Conservation (phyloP, 2,329 filamentous ascomycete species). For the Alternaria hordeiaustralica region DNA sequence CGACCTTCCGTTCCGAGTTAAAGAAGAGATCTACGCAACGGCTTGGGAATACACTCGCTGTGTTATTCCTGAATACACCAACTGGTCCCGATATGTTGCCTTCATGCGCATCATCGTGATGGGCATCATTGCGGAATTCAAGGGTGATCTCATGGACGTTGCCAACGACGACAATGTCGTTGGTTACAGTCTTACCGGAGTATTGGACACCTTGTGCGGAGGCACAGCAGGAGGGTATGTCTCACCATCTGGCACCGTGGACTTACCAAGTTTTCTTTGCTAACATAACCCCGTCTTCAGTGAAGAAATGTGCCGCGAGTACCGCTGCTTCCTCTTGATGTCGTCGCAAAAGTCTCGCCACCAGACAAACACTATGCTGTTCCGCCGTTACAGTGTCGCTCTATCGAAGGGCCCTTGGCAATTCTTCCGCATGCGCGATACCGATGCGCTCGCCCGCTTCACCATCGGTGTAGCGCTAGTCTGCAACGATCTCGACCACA, state of each 20-base stretch:
- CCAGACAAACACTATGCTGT: slow-evolving; percentile 23
- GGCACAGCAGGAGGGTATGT: slow-evolving; percentile 1
- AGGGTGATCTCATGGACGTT: not conserved
- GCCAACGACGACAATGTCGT: not conserved
- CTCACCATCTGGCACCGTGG: not conserved
- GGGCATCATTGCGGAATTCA: slow-evolving; percentile 3
- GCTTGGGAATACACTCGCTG: slow-evolving; percentile 31
- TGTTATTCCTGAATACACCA: slow-evolving; percentile 29
- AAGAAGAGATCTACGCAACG: slow-evolving; percentile 21
- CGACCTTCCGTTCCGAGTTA: not conserved
- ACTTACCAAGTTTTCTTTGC: not conserved
- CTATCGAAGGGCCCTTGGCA: slow-evolving; percentile 31
- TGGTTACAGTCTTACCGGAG: slow-evolving; percentile 2
- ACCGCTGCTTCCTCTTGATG: slow-evolving; percentile 19
- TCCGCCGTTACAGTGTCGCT: slow-evolving; percentile 36
- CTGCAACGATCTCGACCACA: slow-evolving; percentile 41
- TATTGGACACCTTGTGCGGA: not conserved
- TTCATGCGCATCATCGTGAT: slow-evolving; percentile 23
- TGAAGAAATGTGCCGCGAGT: slow-evolving; percentile 4
- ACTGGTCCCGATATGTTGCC: slow-evolving; percentile 30
- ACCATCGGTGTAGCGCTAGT: slow-evolving; percentile 41
- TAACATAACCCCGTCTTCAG: not conserved
- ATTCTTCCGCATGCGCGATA: slow-evolving; percentile 46
- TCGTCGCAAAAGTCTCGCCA: slow-evolving; percentile 24
- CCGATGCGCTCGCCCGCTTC: slow-evolving; percentile 44